A percentile compares a stretch with the other conserved stretches of the same genome.
Conservation (phyloP, 352 stramenopile species). For the Phytophthora syringae region DNA sequence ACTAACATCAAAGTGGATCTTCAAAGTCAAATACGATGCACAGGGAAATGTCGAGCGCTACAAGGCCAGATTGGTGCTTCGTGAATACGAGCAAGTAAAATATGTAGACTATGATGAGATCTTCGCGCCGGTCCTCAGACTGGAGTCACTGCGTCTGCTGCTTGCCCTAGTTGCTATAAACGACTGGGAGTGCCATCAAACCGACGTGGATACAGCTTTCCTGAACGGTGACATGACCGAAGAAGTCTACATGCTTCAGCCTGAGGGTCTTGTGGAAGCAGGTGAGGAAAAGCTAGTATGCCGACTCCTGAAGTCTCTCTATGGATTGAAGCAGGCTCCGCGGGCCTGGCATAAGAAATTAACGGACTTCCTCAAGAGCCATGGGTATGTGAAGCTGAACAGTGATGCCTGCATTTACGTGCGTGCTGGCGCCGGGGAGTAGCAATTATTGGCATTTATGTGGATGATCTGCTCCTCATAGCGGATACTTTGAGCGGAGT, state of each 20-base stretch:
- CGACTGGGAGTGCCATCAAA: conserved; percentile 27
- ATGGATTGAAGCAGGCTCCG: conserved; percentile 7
- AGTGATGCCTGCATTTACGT: conserved; percentile 26
- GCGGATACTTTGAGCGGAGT: neutral
- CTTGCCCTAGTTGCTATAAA: conserved; percentile 14
- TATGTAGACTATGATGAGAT: conserved; percentile 18
- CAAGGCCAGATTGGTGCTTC: conserved; percentile 16
- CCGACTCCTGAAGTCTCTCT: conserved; percentile 1
- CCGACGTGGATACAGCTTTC: conserved; percentile 21
- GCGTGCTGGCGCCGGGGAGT: neutral
- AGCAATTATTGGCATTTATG: conserved; percentile 18
- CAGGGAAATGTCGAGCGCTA: conserved; percentile 10
- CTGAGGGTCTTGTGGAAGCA: conserved; percentile 4
- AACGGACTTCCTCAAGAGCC: conserved; percentile 15
- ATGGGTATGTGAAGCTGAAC: conserved; percentile 20
- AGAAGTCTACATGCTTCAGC: conserved; percentile 23
- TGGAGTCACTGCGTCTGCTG: conserved; percentile 19
- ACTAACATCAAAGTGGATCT: conserved; percentile 22
- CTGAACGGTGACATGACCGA: conserved; percentile 17
- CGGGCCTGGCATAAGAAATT: conserved; percentile 21
- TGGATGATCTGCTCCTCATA: conserved; percentile 16
- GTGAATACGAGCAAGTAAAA: conserved; percentile 15
- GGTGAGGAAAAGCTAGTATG: conserved; percentile 10
- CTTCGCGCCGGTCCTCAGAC: conserved; percentile 16
- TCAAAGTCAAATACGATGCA: conserved; percentile 19